phyloP scores from a whole-genome alignment of 768 basidiomycete genomes.

The Arthromyces matolae region DNA sequence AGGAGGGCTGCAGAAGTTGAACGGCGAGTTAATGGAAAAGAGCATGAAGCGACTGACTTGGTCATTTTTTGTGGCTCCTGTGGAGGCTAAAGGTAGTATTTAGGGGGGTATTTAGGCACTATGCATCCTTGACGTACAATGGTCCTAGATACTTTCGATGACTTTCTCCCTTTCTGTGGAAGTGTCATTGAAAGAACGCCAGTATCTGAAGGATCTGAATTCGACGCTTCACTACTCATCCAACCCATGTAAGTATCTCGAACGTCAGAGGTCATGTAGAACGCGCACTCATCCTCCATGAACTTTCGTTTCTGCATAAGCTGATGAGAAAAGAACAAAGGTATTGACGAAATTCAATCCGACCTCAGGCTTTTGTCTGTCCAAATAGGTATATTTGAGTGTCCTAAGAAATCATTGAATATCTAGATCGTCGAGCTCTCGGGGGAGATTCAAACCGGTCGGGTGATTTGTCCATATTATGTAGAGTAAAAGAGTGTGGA shows the following conservation, averaged over 20 bases:
- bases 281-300: conserved; percentile 17
- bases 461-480: too few species aligned
- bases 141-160: conserved; percentile 7
- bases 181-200: background rate
- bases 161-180: background rate
- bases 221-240: conserved; percentile 10
- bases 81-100: too few species aligned
- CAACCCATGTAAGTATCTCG: conserved; percentile 3
- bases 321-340: conserved; percentile 9
- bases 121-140: too few species aligned
- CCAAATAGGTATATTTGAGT: conserved; percentile 30
- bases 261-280: conserved; percentile 1
- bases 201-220: conserved; percentile 4
- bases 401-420: conserved; percentile 12
- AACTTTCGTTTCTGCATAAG: conserved; percentile 22
- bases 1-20: conserved; percentile 18
- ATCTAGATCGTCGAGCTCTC: too few species aligned
- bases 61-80: conserved; percentile 21
- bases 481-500: conserved; percentile 17
- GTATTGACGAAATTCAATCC: conserved; percentile 7
- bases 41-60: conserved; percentile 15
- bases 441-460: too few species aligned
- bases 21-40: background rate
- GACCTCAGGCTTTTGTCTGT: conserved; percentile 30
- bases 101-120: conserved; percentile 17